Base-by-base conservation (phyloP, 805 yeast species). In the Candida methanosorbosa region DNA sequence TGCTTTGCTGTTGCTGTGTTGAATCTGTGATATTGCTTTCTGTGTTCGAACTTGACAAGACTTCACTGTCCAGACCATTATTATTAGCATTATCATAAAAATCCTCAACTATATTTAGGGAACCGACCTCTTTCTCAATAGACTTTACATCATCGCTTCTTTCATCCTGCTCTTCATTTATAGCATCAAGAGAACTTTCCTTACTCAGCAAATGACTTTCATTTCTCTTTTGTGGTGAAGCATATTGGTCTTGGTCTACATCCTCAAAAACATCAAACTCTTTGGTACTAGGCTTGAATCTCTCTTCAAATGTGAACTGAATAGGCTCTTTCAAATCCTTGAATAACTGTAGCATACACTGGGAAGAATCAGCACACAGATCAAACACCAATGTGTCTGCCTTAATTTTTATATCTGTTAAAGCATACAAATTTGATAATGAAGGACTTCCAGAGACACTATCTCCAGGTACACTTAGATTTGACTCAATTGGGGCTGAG, bases 311-410 rank as follows among this genome's bases (percentile, higher is more conserved):
- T 1, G 66, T 63, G 40, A 81, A 76, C 6, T 66, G 56, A 2
- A 83, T 56, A 0, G 88, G 87, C 12, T 73, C 74, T 45, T 81
- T 83, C 45, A 88, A 61, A 47, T 86, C 95, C 39, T 73, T 77
- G 9, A 79, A 42, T 8, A 83, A 47, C 41, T 81, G 94, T 2
- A 75, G 40, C 28, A 88, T 54, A 11, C 90, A 73, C 46, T 84
- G 81, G 0, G 78, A 68, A 0, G 96, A 85, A 51, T 88, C 97
- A 1, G 95, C 90, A 60, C 96, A 87, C 3, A 79, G 38, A 18
- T 75, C 77, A 1, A 80, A 30, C 16, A 59, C 63, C 13, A 70
- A 51, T 14, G 59, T 59, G 37, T 75, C 82, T 6, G 73, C 42
- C 34, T 65, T 66, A 9, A 77, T 48, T 31, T 68, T 70, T 21